These are phyloP conservation scores for Pseudohalonectria lignicola DNA, from an alignment of 2,329 filamentous ascomycete species.

Conservation along the genomic window DNA sequence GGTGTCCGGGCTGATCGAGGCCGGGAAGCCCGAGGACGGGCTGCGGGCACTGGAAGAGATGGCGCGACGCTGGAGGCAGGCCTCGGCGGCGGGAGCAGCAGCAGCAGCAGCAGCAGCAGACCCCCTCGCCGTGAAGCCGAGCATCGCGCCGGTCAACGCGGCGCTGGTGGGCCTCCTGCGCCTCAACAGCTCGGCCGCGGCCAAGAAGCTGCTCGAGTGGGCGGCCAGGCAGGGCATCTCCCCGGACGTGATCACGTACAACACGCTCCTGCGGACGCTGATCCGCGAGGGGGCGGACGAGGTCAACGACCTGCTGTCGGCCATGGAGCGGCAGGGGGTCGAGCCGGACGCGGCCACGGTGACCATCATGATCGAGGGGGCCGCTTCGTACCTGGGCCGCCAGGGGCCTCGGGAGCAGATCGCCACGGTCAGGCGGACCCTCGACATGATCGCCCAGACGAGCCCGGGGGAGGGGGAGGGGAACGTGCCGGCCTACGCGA, in stretches of 20 bases:
- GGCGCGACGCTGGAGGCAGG: conserved; percentile 41
- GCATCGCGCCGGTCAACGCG: conserved; percentile 57
- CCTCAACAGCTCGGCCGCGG: conserved; percentile 32
- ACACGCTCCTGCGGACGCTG: conserved; percentile 54
- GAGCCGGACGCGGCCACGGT: conserved; percentile 59
- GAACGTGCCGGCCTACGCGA: background rate
- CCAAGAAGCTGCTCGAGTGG: conserved; percentile 46
- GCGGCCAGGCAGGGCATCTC: conserved; percentile 41
- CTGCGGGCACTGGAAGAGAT: conserved; percentile 57
- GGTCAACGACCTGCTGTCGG: conserved; percentile 38
- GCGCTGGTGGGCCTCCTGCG: conserved; percentile 53
- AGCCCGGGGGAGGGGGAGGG: background rate
- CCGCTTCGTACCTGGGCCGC: conserved; percentile 16
- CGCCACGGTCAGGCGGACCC: conserved; percentile 37
- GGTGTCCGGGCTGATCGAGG: conserved; percentile 53
- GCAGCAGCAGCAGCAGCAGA: conserved; percentile 4
- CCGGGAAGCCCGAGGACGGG: conserved; percentile 41
- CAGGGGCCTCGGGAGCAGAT: conserved; percentile 37
- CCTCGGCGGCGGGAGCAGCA: background rate
- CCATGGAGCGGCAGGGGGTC: conserved; percentile 47
- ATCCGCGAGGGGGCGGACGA: conserved; percentile 39
- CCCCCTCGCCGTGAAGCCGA: conserved; percentile 41
- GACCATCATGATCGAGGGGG: conserved; percentile 47
- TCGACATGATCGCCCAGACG: conserved; percentile 41
- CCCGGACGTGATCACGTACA: conserved; percentile 52